Evolutionary conservation across 495 filamentous ascomycete genomes (phyloP).

Genomic region (Stereocaulon alpinum): DNA sequence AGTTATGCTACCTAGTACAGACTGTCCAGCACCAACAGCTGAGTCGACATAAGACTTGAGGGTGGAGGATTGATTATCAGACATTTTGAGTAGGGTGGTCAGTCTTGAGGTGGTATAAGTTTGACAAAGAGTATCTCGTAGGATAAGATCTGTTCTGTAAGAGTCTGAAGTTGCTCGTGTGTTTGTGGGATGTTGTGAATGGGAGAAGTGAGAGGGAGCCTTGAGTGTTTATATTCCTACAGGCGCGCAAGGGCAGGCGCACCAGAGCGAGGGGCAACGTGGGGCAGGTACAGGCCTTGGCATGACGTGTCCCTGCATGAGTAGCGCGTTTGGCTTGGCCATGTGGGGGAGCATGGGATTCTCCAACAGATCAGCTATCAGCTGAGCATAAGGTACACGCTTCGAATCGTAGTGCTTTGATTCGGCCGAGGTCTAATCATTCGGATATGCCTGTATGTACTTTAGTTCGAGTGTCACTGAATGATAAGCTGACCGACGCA

Average conservation of each 20-base stretch:
- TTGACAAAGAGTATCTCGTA: neutral
- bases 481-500: constrained; percentile 28
- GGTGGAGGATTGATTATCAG: constrained; percentile 60
- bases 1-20: constrained; percentile 59
- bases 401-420: too few species aligned
- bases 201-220: neutral
- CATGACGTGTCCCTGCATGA: neutral
- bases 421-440: neutral
- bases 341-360: neutral
- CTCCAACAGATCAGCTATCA: neutral
- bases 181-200: neutral
- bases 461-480: neutral
- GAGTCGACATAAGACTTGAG: constrained; percentile 72
- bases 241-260: neutral
- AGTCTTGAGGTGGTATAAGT: neutral
- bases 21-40: constrained; percentile 65
- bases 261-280: neutral
- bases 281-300: constrained; percentile 2
- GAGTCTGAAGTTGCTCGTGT: neutral
- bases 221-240: neutral
- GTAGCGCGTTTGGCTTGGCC: too few species aligned
- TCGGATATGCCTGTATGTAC: constrained; percentile 17
- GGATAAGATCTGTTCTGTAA: neutral
- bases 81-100: constrained; percentile 36
- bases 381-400: too few species aligned